A percentile compares a stretch with the other conserved stretches of the same genome.
phyloP scores from a whole-genome alignment of 345 rosid species.

The Hypericum perforatum region DNA sequence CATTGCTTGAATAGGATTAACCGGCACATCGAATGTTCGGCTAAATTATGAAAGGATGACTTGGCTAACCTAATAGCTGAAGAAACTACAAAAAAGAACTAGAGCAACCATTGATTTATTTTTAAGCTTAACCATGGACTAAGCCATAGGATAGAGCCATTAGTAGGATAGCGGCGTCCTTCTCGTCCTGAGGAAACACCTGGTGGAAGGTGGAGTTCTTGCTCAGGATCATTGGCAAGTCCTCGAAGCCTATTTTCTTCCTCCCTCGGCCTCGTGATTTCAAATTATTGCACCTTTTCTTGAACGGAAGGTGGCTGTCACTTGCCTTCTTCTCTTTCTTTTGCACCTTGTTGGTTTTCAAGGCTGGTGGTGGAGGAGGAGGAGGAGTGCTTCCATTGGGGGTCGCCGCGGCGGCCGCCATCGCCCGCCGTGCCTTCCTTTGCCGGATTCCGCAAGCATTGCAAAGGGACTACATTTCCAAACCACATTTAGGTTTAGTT shows the following conservation, averaged over 20 bases:
- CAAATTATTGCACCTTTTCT: slow-evolving; percentile 31
- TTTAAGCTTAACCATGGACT: slow-evolving; percentile 38
- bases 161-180: slow-evolving; percentile 87
- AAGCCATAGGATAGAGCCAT: slow-evolving; percentile 92
- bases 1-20: too few relatives aligned
- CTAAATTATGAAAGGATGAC: too few relatives aligned
- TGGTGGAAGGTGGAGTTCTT: slow-evolving; percentile 53
- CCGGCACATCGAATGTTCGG: too few relatives aligned
- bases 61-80: too few relatives aligned
- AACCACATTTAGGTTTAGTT: too few relatives aligned
- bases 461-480: slow-evolving; percentile 59
- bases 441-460: slow-evolving; percentile 93
- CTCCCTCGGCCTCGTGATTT: slow-evolving; percentile 14
- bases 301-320: slow-evolving; percentile 21
- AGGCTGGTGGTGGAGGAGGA: background rate
- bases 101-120: background rate
- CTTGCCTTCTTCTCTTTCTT: slow-evolving; percentile 28
- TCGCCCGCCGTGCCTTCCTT: slow-evolving; percentile 74
- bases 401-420: slow-evolving; percentile 48
- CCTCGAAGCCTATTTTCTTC: slow-evolving; percentile 64
- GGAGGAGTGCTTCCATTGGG: slow-evolving; percentile 10
- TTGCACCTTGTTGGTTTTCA: slow-evolving; percentile 21
- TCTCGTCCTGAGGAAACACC: slow-evolving; percentile 91
- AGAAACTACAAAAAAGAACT: too few relatives aligned
- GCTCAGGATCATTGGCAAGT: slow-evolving; percentile 52